Percentiles rank a stretch among this genome's conserved stretches.
These are phyloP conservation scores for Aspergillus brunneoviolaceus DNA, from an alignment of 2,329 filamentous ascomycete genomes.

Conservation along the genomic window DNA sequence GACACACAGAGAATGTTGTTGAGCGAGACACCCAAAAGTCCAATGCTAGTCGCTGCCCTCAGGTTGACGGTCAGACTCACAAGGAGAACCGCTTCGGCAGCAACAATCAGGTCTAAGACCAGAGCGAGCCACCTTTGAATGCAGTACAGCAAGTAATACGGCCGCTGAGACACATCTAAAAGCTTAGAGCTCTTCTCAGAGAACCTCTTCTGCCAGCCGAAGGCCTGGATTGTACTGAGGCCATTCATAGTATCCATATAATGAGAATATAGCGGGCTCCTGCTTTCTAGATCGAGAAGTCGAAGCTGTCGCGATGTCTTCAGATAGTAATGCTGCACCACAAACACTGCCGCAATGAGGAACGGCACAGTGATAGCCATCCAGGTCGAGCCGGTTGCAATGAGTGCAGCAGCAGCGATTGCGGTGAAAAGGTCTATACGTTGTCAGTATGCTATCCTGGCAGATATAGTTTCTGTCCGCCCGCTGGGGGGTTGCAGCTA, in stretches of 20 bases:
- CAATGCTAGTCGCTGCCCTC: neutral
- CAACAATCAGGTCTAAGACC: constrained; percentile 45
- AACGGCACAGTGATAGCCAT: constrained; percentile 39
- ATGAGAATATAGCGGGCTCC: constrained; percentile 51
- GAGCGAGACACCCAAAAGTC: neutral
- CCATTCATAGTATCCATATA: constrained; percentile 53
- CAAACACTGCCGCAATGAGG: constrained; percentile 43
- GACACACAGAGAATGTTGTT: neutral
- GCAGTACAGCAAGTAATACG: constrained; percentile 46
- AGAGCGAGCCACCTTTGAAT: constrained; percentile 45
- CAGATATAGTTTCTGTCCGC: too few relatives aligned
- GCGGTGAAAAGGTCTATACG: neutral
- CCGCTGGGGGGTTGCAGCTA: neutral
- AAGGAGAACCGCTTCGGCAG: constrained; percentile 14
- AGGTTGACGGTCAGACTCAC: neutral
- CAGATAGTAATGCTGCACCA: constrained; percentile 46
- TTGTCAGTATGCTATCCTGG: neutral
- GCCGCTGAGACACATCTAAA: constrained; percentile 43
- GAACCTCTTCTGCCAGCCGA: constrained; percentile 46
- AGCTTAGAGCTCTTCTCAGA: constrained; percentile 37
- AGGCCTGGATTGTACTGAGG: constrained; percentile 51
- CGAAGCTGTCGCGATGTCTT: constrained; percentile 49
- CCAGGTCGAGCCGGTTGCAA: constrained; percentile 30
- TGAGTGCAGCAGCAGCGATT: neutral
- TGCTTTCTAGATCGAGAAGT: constrained; percentile 55